Evolutionary conservation across 108 stramenopile species (phyloP), one percentile per base, ranked within the genome.

Genomic region (Skeletonema costatum): DNA sequence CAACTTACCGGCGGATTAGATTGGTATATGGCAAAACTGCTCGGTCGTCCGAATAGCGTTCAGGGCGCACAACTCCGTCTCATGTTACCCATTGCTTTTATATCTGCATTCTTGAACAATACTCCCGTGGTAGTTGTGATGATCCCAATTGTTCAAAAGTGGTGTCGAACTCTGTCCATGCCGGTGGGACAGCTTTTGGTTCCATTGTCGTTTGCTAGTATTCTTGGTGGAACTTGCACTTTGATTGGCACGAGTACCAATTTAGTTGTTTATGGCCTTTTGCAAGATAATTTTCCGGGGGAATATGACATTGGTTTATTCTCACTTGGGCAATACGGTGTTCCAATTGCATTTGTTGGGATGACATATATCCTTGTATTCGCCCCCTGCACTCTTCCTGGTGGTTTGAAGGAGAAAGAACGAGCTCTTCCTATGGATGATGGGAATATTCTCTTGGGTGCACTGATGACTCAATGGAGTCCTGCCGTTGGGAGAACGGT

Each of bases 171-270:
- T 63, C 84, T 88, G n/a, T 62, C 87, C 13, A 74, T 88, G 30
- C 70, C 77, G 16, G 62, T 80, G 10, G 83, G 89, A 17, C 96
- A 97, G 74, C 85, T 94, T 14, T 64, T 97, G 66, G 85, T 95
- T 64, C 96, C 93, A 0, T 83, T 95, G 12, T 89, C 87, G 7
- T 97, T 89, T 79, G 91, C 89, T 21, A 89, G 81, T 73, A 97
- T 97, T 77, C 74, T 95, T 36, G 96, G 96, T 21, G 93, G 96
- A 60, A 95, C 92, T 3, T 94, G 93, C 67, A 97, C 96, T 6
- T 68, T 97, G 44, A 95, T 97, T 64, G 96, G 96, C 12, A 97
- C 96, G 2, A 83, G 77, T n/a, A 97, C 93, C 32, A 97, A 95
- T 72, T 85, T 97, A 29, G 93, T 97, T 6, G 93, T 97, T 7